Evolutionary conservation across 441 rosid genomes (phyloP), one percentile per base, ranked within the genome.

Genomic region (Corymbia citriodora): DNA sequence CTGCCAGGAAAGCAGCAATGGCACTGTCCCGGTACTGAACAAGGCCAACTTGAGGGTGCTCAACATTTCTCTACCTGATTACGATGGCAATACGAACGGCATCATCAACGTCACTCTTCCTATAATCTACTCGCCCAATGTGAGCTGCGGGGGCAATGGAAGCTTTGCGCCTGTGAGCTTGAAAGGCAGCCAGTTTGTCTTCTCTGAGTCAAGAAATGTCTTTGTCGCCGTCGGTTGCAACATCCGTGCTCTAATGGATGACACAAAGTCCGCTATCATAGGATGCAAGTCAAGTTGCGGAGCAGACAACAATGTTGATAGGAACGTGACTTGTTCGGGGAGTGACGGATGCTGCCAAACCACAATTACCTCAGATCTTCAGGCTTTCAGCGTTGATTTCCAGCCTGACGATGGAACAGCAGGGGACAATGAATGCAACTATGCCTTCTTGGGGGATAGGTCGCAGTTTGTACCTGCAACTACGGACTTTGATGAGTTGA

Each of bases 111-210:
- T 63, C 70, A 63, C 33, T 63, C 70, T 63, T 63, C 70, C 70
- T 14, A 63, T 63, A 63, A 2, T 87, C 53, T 89, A 79, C 12
- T 50, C 86, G 8, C 0, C 79, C 21, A 87, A 33, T n/a, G 17
- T 19, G 57, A 87, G 18, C 53, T 87, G 89, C 85, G 11, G 31
- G 11, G 65, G 4, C 81, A 49, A n/a, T 13, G 10, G 2, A 50
- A 74, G 27, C n/a, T 29, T 23, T 49, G 53, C 1, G 17, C 61
- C 91, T 49, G 27, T 57, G 36, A 87, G 68, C 87, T 74, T 90
- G 65, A 27, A 23, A 8, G 87, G 89, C 12, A 90, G 74, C 89
- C 72, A 68, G 29, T 90, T 90, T 52, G 31, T 65, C 91, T 90
- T 87, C 63, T 87, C 91, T 1, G 27, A 33, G 65, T 15, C 29